A percentile compares a stretch with the other conserved stretches of the same genome.
These are phyloP conservation scores for Chenopodium suecicum DNA, from an alignment of 148 eudicot species.

Conservation along the genomic window DNA sequence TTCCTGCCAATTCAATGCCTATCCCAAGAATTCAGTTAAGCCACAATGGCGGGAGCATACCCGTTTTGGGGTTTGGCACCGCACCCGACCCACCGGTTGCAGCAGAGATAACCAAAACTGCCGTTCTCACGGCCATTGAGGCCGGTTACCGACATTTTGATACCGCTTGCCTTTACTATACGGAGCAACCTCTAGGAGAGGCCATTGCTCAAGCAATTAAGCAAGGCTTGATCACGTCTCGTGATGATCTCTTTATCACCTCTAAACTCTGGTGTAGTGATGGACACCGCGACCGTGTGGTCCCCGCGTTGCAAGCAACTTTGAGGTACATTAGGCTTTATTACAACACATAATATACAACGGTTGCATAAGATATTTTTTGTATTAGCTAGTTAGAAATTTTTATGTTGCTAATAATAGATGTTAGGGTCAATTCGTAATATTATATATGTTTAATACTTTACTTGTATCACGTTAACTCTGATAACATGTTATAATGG, in stretches of 20 bases:
- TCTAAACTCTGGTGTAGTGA: conserved; percentile 36
- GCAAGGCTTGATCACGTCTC: conserved; percentile 14
- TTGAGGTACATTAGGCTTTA: not conserved
- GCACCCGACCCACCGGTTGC: conserved; percentile 24
- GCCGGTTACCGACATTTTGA: conserved; percentile 31
- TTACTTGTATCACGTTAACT: too few relatives aligned
- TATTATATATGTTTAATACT: too few relatives aligned
- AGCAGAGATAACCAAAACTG: not conserved
- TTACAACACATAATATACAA: too few relatives aligned
- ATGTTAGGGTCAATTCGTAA: too few relatives aligned
- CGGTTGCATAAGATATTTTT: too few relatives aligned
- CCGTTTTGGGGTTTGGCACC: conserved; percentile 29
- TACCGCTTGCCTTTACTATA: conserved; percentile 27
- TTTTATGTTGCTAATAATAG: too few relatives aligned
- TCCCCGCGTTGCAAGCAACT: conserved; percentile 20
- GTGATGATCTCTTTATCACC: conserved; percentile 32
- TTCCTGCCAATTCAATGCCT: not conserved
- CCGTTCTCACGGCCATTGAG: conserved; percentile 19
- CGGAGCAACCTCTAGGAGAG: conserved; percentile 31
- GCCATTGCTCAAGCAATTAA: conserved; percentile 27
- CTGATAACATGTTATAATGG: not conserved
- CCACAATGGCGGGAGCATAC: conserved; percentile 20
- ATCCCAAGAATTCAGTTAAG: conserved; percentile 11
- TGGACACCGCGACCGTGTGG: conserved; percentile 15
- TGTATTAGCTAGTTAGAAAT: too few relatives aligned